Evolutionary conservation across 208 protist genomes (phyloP).

Genomic region (Trypanosoma platydactyli): DNA sequence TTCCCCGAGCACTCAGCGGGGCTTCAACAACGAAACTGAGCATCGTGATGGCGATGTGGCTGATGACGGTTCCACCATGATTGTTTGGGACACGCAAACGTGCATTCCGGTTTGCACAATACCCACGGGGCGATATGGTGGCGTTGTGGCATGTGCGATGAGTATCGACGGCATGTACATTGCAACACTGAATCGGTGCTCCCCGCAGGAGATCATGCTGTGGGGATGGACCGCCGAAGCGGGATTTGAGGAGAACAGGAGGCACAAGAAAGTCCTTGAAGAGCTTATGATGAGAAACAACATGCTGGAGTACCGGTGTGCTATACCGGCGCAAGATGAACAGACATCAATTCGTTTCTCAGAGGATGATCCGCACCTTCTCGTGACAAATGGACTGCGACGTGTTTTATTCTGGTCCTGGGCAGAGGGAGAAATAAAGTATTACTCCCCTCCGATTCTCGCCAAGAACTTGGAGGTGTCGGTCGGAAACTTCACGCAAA

Average conservation of each 20-base stretch:
- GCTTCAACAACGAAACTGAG: background rate
- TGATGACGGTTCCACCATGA: constrained; percentile 67
- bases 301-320: constrained; percentile 61
- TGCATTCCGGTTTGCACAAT: constrained; percentile 84
- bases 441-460: constrained; percentile 88
- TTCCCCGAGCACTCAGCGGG: background rate
- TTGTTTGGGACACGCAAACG: constrained; percentile 93
- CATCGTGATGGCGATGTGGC: background rate
- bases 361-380: constrained; percentile 60
- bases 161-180: constrained; percentile 88
- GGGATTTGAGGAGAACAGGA: constrained; percentile 10
- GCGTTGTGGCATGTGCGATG: constrained; percentile 89
- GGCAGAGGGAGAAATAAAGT: constrained; percentile 74
- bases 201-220: constrained; percentile 89
- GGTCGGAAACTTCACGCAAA: constrained; percentile 90
- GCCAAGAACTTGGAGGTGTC: constrained; percentile 76
- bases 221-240: constrained; percentile 88
- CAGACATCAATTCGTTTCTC: constrained; percentile 89
- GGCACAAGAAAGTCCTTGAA: constrained; percentile 3
- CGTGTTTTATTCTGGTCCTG: constrained; percentile 93
- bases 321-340: constrained; percentile 80
- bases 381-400: constrained; percentile 89
- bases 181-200: constrained; percentile 80
- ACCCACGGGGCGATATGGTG: constrained; percentile 69
- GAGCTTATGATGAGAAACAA: constrained; percentile 21